phyloP scores from a whole-genome alignment of 1,284 basidiomycete genomes.

The Vanrija humicola region DNA sequence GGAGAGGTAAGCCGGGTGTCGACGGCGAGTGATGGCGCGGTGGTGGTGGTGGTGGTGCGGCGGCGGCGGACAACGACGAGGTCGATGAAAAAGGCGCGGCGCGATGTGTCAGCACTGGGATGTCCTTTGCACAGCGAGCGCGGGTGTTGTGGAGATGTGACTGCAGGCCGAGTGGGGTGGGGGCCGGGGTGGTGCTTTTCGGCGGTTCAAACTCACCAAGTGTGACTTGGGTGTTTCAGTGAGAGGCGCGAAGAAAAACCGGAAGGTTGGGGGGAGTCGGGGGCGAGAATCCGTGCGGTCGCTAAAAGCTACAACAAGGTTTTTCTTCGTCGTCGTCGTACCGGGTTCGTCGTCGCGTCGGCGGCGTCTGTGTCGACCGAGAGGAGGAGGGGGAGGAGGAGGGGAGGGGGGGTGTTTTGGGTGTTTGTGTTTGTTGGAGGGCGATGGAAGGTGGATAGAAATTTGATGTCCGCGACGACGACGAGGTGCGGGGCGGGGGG shows the following conservation, averaged over 20 bases:
- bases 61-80: too few species aligned
- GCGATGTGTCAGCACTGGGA: too few species aligned
- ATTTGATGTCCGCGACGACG: not conserved
- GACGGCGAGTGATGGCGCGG: not conserved
- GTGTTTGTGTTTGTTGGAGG: not conserved
- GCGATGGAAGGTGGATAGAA: not conserved
- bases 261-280: not conserved
- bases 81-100: too few species aligned
- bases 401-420: not conserved
- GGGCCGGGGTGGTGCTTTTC: too few species aligned
- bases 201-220: too few species aligned
- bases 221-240: too few species aligned
- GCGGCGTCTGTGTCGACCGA: not conserved
- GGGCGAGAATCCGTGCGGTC: not conserved
- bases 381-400: not conserved
- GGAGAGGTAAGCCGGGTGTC: not conserved
- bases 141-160: too few species aligned
- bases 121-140: too few species aligned
- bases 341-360: not conserved
- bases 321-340: not conserved
- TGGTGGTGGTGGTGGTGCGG: too few species aligned
- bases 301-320: constrained; percentile 12
- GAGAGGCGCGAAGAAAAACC: too few species aligned
- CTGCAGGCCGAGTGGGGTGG: too few species aligned
- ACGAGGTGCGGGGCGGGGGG: not conserved